phyloP scores from a whole-genome alignment of 1,284 basidiomycete species.

The Cutaneotrichosporon spelunceum region DNA sequence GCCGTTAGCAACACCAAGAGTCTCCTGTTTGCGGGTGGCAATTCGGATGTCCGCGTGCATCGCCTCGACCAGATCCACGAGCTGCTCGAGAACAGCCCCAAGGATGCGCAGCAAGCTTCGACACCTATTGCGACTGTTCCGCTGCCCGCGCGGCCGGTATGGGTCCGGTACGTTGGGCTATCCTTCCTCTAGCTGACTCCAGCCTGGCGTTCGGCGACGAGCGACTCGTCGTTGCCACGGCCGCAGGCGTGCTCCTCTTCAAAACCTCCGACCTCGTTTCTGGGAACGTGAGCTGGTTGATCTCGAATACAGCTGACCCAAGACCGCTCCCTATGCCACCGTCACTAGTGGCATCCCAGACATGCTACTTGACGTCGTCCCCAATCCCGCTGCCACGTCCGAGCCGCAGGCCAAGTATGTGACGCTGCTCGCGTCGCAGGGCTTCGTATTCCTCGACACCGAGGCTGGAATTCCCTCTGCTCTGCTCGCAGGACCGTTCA shows the following conservation, averaged over 20 bases:
- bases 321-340: constrained; percentile 42
- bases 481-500: constrained; percentile 38
- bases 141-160: constrained; percentile 44
- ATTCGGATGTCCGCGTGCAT: constrained; percentile 43
- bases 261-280: constrained; percentile 36
- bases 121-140: constrained; percentile 31
- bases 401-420: constrained; percentile 46
- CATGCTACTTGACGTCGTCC: constrained; percentile 47
- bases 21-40: constrained; percentile 50
- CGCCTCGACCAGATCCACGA: constrained; percentile 36
- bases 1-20: constrained; percentile 49
- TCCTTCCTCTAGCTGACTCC: constrained; percentile 1
- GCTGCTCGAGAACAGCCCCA: constrained; percentile 32
- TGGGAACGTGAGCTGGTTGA: constrained; percentile 36
- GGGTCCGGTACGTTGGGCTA: constrained; percentile 38
- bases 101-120: constrained; percentile 31
- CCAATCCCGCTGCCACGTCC: constrained; percentile 50
- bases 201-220: constrained; percentile 46
- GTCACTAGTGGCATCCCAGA: constrained; percentile 39
- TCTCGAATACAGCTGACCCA: neutral
- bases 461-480: constrained; percentile 28
- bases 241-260: constrained; percentile 33
- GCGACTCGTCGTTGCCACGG: constrained; percentile 39
- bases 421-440: constrained; percentile 43
- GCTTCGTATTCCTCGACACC: constrained; percentile 45